Base-by-base conservation (phyloP, 371 early-diverging fungal species). In the Lichtheimia hyalospora region DNA sequence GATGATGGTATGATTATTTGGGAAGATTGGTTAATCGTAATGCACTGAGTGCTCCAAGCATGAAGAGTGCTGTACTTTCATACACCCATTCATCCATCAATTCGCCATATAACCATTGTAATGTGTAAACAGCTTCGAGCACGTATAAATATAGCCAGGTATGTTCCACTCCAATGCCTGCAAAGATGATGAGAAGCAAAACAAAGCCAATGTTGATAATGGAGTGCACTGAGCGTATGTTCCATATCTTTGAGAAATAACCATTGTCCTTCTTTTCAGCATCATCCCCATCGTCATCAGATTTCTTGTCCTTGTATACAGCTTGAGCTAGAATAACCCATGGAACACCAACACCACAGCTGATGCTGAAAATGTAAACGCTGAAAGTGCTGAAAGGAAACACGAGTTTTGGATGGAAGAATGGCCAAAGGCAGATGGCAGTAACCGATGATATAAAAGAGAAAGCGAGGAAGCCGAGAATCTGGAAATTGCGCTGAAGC, bases 151-250 rank as follows among this genome's bases (percentile, higher is more conserved):
- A 46, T 7, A 46, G 7, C 46, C 46, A 46, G 16, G n/a, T 5
- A 8, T 7, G 5, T 8, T 46, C 46, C 18, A 46, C n/a, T 5
- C 16, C 46, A 46, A 18, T 16, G 46, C 46, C 21, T 0, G 18
- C 46, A 10, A 21, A 46, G 12, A 21, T 18, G 46, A 46, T 46
- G n/a, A 18, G 46, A 46, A 21, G 46, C 18, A 10, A 34, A 46
- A 46, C 46, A 21, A 46, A 46, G 46, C n/a, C 46, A 21, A 46
- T n/a, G 21, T 46, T 46, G 46, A 46, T 46, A 46, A 46, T 5
- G 46, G 46, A 46, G 10, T 46, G 46, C 6, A 46, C 46, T 0
- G 46, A 18, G n/a, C 21, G 18, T 21, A 46, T 46, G 46, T 16
- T 46, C n/a, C 13, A 46, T 46, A 46, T 46, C 16, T 46, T 46